A percentile compares a stretch with the other conserved stretches of the same genome.
phyloP scores from a whole-genome alignment of 768 basidiomycete genomes.

The Rhizopogon vulgaris region DNA sequence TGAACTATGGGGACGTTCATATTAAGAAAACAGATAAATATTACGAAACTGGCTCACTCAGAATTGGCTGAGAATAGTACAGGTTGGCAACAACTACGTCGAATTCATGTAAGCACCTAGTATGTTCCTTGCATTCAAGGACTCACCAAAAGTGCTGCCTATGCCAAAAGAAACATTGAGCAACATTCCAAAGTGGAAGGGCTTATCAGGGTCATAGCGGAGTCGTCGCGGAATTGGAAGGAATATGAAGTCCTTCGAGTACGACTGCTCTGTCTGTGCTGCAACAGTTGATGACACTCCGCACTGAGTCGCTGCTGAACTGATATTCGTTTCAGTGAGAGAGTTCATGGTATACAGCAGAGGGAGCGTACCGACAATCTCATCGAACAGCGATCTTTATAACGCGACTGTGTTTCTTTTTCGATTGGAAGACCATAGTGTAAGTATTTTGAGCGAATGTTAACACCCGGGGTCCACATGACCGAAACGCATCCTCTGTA shows the following conservation, averaged over 20 bases:
- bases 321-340: neutral
- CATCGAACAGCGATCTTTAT: neutral
- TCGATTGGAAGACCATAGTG: neutral
- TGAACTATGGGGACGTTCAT: slow-evolving; percentile 8
- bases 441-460: neutral
- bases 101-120: neutral
- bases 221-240: slow-evolving; percentile 39
- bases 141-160: slow-evolving; percentile 40
- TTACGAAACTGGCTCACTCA: slow-evolving; percentile 41
- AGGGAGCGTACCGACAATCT: neutral
- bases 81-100: slow-evolving; percentile 51
- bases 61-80: slow-evolving; percentile 77
- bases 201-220: slow-evolving; percentile 33
- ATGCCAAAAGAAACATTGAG: slow-evolving; percentile 43
- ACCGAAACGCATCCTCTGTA: neutral
- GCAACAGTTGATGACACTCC: neutral
- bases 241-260: slow-evolving; percentile 33
- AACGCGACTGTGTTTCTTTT: neutral
- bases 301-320: neutral
- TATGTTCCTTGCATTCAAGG: neutral
- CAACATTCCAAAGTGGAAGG: slow-evolving; percentile 30
- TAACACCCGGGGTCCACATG: neutral
- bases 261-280: neutral
- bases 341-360: neutral
- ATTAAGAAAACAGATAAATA: slow-evolving; percentile 1